Conservation (phyloP, 2,329 filamentous ascomycete genomes). For the Aspergillus japonicus region DNA sequence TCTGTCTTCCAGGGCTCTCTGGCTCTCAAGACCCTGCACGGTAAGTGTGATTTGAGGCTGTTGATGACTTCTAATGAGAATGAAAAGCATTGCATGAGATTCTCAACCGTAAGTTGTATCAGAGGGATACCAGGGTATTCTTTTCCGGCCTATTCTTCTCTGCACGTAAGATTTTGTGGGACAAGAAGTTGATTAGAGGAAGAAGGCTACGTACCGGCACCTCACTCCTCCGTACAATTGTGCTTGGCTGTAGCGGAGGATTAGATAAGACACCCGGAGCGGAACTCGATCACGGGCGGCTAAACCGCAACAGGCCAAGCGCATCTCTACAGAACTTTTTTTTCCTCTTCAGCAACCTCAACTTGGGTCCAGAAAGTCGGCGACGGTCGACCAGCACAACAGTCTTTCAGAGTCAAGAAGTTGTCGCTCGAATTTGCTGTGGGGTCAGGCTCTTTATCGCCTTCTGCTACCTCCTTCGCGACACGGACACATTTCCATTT, state of each 20-base stretch:
- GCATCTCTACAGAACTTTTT: conserved; percentile 45
- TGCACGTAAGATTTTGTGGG: no score
- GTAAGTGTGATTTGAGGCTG: neutral
- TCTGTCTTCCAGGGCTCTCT: neutral
- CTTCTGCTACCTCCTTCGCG: conserved; percentile 6
- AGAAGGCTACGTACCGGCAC: neutral
- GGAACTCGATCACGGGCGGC: conserved; percentile 14
- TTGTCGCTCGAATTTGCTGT: conserved; percentile 19
- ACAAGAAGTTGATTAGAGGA: no score
- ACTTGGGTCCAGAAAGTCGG: conserved; percentile 17
- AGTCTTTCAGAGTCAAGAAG: conserved; percentile 16
- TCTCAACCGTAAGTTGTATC: no score
- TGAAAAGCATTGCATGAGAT: no score
- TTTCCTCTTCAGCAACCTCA: conserved; percentile 35
- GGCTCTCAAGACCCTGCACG: neutral
- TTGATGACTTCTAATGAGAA: no score
- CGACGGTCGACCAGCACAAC: conserved; percentile 28
- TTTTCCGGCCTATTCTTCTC: neutral
- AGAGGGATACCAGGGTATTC: neutral
- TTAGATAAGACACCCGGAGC: conserved; percentile 33
- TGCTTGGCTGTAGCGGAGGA: conserved; percentile 15
- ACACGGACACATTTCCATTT: conserved; percentile 2
- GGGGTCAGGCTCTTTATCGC: conserved; percentile 9
- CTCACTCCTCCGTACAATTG: conserved; percentile 17
- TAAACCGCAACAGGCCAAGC: conserved; percentile 35